phyloP scores from a whole-genome alignment of 352 stramenopile species.

The Phytophthora palmivora region DNA sequence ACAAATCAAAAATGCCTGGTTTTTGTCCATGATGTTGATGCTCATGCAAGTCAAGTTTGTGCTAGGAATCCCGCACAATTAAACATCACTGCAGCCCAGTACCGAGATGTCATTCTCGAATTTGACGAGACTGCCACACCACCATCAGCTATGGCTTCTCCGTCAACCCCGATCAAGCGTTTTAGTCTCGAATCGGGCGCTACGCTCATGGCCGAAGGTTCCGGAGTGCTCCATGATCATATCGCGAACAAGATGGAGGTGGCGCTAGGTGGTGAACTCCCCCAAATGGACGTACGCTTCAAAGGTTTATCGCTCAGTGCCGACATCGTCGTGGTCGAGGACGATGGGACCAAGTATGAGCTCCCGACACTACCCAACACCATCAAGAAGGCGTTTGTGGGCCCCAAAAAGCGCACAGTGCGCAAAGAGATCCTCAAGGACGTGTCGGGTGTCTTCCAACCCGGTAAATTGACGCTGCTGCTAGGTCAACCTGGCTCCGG shows the following conservation, averaged over 20 bases:
- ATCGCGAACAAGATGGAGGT: slow-evolving; percentile 27
- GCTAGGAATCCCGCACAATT: background rate
- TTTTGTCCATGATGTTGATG: too few relatives aligned
- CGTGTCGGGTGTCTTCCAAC: slow-evolving; percentile 37
- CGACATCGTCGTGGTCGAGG: slow-evolving; percentile 37
- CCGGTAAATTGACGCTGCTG: slow-evolving; percentile 46
- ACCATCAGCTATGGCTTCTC: background rate
- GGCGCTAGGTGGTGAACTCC: slow-evolving; percentile 28
- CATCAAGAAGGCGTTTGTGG: slow-evolving; percentile 39
- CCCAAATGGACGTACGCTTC: slow-evolving; percentile 58
- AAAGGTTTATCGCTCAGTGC: slow-evolving; percentile 44
- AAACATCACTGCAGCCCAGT: background rate
- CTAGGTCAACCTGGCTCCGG: slow-evolving; percentile 43
- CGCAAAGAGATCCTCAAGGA: slow-evolving; percentile 51
- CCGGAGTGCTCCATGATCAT: slow-evolving; percentile 7
- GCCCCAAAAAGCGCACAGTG: slow-evolving; percentile 31
- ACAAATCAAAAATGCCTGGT: too few relatives aligned
- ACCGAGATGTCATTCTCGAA: slow-evolving; percentile 1
- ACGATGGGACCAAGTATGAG: slow-evolving; percentile 27
- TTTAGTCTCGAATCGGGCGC: slow-evolving; percentile 21
- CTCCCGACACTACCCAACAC: slow-evolving; percentile 43
- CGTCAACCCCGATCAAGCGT: background rate
- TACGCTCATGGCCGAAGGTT: slow-evolving; percentile 13
- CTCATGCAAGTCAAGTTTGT: too few relatives aligned
- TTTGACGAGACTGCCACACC: slow-evolving; percentile 10